phyloP scores from a whole-genome alignment of 768 basidiomycete species.

The Sporobolomyces phaffii region DNA sequence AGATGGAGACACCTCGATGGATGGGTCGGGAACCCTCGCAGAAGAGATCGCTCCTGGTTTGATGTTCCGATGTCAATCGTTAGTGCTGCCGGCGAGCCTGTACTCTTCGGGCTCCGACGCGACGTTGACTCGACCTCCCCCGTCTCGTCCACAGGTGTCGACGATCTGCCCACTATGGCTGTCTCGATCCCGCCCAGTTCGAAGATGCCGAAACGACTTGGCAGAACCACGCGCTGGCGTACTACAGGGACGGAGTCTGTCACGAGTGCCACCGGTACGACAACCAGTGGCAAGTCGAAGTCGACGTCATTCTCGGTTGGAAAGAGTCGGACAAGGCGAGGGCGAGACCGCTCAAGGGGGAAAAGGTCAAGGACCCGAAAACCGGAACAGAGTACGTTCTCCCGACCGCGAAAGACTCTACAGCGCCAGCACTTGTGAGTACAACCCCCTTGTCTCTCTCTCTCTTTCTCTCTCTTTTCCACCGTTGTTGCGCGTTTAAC shows the following conservation, averaged over 20 bases:
- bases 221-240: not conserved
- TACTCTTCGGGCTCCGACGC: not conserved
- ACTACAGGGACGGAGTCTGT: not conserved
- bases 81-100: not conserved
- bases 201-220: not conserved
- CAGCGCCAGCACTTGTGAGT: slow-evolving; percentile 20
- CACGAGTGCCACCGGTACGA: slow-evolving; percentile 17
- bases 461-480: not conserved
- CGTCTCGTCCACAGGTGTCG: slow-evolving; percentile 30
- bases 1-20: no score
- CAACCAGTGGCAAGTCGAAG: not conserved
- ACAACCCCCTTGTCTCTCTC: no score
- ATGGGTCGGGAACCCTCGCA: no score
- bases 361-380: slow-evolving; percentile 13
- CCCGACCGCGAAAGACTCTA: slow-evolving; percentile 34
- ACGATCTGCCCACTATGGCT: slow-evolving; percentile 39
- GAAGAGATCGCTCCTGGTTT: no score
- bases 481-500: no score
- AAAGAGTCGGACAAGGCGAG: slow-evolving; percentile 10
- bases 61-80: slow-evolving; percentile 40
- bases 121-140: no score
- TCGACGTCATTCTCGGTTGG: slow-evolving; percentile 42
- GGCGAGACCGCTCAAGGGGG: slow-evolving; percentile 5
- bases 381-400: slow-evolving; percentile 14
- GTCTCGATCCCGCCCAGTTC: slow-evolving; percentile 26